Evolutionary conservation across 495 filamentous ascomycete genomes (phyloP).

Genomic region (Hypoxylon fragiforme): DNA sequence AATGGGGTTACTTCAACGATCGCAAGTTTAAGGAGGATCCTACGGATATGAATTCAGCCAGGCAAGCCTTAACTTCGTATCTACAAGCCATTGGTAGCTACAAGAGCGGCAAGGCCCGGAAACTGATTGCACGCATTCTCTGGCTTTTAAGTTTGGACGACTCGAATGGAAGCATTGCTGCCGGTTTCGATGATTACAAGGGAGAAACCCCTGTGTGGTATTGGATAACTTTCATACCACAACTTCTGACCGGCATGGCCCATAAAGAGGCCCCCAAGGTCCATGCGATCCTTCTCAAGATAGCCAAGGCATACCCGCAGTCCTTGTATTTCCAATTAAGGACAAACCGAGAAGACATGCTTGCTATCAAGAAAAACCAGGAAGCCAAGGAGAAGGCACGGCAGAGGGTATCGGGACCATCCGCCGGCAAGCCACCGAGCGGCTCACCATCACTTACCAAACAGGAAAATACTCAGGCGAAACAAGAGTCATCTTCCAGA

Average conservation of each 20-base stretch:
- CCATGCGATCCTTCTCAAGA: constrained; percentile 80
- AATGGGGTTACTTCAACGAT: constrained; percentile 99
- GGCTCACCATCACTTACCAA: constrained; percentile 44
- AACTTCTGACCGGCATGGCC: constrained; percentile 84
- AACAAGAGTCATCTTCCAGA: constrained; percentile 51
- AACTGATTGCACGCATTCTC: constrained; percentile 89
- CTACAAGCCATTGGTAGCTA: constrained; percentile 93
- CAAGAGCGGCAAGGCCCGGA: constrained; percentile 95
- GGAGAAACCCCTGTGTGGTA: constrained; percentile 97
- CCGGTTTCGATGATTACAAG: constrained; percentile 89
- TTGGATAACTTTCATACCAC: constrained; percentile 99
- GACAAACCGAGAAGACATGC: constrained; percentile 93
- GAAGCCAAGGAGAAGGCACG: constrained; percentile 75
- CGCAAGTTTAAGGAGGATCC: constrained; percentile 89
- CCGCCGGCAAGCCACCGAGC: constrained; percentile 42
- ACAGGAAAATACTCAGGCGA: constrained; percentile 41
- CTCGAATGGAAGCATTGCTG: constrained; percentile 73
- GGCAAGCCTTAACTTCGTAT: constrained; percentile 92
- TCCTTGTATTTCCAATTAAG: constrained; percentile 91
- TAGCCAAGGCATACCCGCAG: constrained; percentile 93
- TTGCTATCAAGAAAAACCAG: constrained; percentile 83
- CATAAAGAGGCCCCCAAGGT: constrained; percentile 89
- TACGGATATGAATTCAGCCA: constrained; percentile 73
- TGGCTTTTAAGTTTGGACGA: constrained; percentile 97
- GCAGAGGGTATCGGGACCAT: constrained; percentile 43